These are phyloP conservation scores for Chlamydomonas schloesseri DNA, from an alignment of 139 green algal genomes.

Conservation along the genomic window DNA sequence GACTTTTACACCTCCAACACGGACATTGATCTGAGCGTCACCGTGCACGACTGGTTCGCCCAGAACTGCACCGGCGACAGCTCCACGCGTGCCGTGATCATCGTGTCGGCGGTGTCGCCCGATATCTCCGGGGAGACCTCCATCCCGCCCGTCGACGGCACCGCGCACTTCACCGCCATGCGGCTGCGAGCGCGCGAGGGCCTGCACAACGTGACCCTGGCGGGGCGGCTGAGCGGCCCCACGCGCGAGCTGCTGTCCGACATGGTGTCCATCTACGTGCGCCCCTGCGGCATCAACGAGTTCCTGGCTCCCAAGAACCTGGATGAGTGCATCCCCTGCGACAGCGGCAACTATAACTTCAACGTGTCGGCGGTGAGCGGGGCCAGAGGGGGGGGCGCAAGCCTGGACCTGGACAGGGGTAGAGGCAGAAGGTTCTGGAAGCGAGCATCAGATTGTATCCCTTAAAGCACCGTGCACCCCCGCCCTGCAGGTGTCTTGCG, in stretches of 20 bases:
- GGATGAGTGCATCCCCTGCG: constrained; percentile 31
- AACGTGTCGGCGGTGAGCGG: constrained; percentile 23
- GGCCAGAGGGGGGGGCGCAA: no score
- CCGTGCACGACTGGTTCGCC: constrained; percentile 33
- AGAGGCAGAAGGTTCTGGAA: no score
- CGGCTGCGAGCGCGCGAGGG: constrained; percentile 8
- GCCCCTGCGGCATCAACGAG: constrained; percentile 33
- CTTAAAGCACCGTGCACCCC: no score
- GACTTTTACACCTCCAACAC: constrained; percentile 33
- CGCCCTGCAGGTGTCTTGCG: not conserved
- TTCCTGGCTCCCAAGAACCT: constrained; percentile 19
- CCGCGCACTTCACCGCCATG: not conserved
- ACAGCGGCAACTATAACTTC: constrained; percentile 9
- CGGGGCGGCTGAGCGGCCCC: not conserved
- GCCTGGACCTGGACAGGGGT: no score
- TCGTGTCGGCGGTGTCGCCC: not conserved
- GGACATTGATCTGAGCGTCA: constrained; percentile 14
- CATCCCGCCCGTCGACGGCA: not conserved
- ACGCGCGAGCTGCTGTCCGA: not conserved
- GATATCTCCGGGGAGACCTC: not conserved
- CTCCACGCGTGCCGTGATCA: not conserved
- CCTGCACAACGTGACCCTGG: constrained; percentile 16
- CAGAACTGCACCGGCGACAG: constrained; percentile 1
- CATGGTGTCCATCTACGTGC: constrained; percentile 26
- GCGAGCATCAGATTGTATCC: no score